Base-by-base conservation (phyloP, 805 yeast genomes). In the Teunomyces barrocoloradensis region DNA sequence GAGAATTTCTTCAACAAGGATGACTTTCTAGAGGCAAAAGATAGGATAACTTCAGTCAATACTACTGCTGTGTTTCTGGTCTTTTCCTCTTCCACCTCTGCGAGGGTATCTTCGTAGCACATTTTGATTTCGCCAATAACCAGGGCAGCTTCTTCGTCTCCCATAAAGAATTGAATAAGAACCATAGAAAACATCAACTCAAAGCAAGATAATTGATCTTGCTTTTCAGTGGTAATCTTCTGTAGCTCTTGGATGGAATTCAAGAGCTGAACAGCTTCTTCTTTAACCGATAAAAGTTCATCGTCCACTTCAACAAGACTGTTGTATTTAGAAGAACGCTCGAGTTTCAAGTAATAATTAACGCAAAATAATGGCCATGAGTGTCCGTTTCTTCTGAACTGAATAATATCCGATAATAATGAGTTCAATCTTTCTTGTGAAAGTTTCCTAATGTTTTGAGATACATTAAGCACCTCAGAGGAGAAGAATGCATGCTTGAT, bases 151-250 rank as follows among this genome's bases (percentile, higher is more conserved):
- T 92, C 97, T 5, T 82, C 72, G 53, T 80, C 89, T 20, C 91
- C 95, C 46, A 82, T 71, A 59, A 84, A 90, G 29, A 91, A 73
- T 62, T 89, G 96, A 11, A 92, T 60, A 18, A 90, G 65, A 3
- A 85, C 84, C 78, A 87, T 80, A 0, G 96, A 85, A 47, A 87
- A 79, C 39, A 92, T 69, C 32, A 88, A 68, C 63, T 89, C 95
- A 58, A 92, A 85, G 37, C 89, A 85, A 48, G 71, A 69, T 51
- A 84, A 61, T 54, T 80, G 78, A 48, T 74, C 65, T 43, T 73
- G 63, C 47, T 68, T 62, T 21, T 66, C 59, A 50, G 66, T 63
- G 18, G 81, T 73, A 44, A 71, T 66, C 15, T 68, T 68, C 44
- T 50, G 45, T 5, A 58, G 46, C 15, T 60, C 63, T 25, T 58